Evolutionary conservation across 1,139 yeast genomes (phyloP).

Genomic region (Hansenula lynferdii): DNA sequence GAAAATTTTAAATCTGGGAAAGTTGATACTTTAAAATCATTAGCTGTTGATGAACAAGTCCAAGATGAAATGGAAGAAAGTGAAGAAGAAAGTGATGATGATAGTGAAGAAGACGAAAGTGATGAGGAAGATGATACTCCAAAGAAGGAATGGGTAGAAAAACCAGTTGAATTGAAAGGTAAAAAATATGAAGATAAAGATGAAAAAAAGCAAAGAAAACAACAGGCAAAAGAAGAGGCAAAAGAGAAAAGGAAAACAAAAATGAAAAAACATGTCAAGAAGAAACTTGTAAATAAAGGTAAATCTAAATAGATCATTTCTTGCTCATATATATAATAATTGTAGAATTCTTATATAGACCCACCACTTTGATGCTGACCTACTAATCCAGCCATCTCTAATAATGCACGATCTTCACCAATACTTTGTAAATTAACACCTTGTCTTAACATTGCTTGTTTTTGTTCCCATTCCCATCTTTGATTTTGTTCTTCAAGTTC

Average conservation of each 20-base stretch:
- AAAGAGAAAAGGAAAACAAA: conserved; percentile 87
- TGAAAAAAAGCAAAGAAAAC: conserved; percentile 77
- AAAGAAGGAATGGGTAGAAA: conserved; percentile 40
- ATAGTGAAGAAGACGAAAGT: conserved; percentile 24
- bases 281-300: conserved; percentile 61
- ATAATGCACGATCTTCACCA: conserved; percentile 79
- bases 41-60: conserved; percentile 36
- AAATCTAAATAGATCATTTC: too few relatives aligned
- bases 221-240: conserved; percentile 75
- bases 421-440: conserved; percentile 57
- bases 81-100: conserved; percentile 20
- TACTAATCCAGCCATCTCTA: conserved; percentile 88
- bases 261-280: conserved; percentile 88
- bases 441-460: conserved; percentile 77
- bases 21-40: conserved; percentile 66
- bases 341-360: conserved; percentile 24
- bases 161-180: conserved; percentile 45
- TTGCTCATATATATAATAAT: conserved; percentile 22
- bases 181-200: conserved; percentile 84
- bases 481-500: conserved; percentile 72
- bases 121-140: too few relatives aligned
- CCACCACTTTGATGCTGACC: conserved; percentile 72
- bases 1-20: conserved; percentile 78
- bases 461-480: conserved; percentile 89
- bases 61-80: conserved; percentile 21